Evolutionary conservation across 805 yeast species (phyloP), one percentile per base, ranked within the genome.

Genomic region (Saturnispora galanensis): DNA sequence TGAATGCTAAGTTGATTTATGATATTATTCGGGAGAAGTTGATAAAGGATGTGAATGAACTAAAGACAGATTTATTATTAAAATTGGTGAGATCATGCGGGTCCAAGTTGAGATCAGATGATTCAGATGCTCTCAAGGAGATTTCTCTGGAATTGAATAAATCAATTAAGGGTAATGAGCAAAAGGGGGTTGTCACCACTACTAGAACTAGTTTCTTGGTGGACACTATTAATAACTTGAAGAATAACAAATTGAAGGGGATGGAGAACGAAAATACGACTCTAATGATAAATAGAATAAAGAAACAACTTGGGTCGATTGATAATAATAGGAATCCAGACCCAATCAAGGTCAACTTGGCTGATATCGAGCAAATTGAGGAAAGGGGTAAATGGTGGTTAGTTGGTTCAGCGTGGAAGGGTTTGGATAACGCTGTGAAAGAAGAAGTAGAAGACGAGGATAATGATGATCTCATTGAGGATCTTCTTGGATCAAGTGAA

Each of bases 301-400:
- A 75, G 53, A 85, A 84, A 58, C 73, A 71, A 42, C 60, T 85
- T 36, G 83, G 83, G 2, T 59, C 71, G 1, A 64, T 81, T 35
- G 65, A 65, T 18, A 61, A 70, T 13, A 65, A 66, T 33, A 72
- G 72, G 37, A 58, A 63, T 26, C 65, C 67, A 33, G 97, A 93
- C 44, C 84, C 98, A 2, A 70, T 93, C 21, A 87, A 84, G 52
- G 97, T 93, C 0, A 67, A 85, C 3, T 66, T 90, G 16, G 80
- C 77, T 38, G 99, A 93, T 65, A 87, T 93, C 46, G 77, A 75
- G 40, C 77, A 76, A 49, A 72, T 86, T 18, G 84, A 81, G 11
- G 76, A 81, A 1, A 77, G 79, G 51, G 99, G 99, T 46, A 93
- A 90, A 63, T 93, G 99, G 99, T 93, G 99, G 99, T 69, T 93